Evolutionary conservation across 2,329 filamentous ascomycete species (phyloP).

Genomic region (Colletotrichum sp.): DNA sequence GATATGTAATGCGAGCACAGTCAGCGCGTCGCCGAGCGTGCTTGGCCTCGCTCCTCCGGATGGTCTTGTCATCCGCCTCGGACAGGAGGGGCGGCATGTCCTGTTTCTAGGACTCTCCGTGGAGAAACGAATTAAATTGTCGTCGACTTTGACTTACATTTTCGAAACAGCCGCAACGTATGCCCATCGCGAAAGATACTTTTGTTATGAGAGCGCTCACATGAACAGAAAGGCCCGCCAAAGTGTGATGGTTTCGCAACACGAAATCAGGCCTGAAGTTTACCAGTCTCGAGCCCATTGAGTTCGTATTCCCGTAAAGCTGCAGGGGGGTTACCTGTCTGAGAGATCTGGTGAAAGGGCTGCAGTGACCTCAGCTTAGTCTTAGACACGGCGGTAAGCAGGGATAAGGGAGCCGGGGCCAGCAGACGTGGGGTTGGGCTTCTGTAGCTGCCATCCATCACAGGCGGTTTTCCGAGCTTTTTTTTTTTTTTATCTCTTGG

Average conservation of each 20-base stretch:
- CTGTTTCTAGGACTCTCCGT: background rate
- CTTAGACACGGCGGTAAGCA: background rate
- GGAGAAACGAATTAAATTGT: background rate
- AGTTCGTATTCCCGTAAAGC: conserved; percentile 1
- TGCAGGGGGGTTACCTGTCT: conserved; percentile 8
- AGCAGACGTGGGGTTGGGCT: conserved; percentile 17
- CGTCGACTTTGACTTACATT: background rate
- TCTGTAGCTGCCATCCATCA: background rate
- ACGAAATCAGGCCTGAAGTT: background rate
- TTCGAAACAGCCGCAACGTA: background rate
- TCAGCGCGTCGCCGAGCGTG: conserved; percentile 1
- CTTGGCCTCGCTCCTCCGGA: background rate
- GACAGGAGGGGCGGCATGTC: background rate
- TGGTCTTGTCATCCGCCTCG: background rate
- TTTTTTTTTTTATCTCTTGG: background rate
- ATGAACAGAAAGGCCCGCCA: background rate
- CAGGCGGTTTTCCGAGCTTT: background rate
- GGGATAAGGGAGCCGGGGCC: background rate
- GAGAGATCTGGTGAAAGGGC: background rate
- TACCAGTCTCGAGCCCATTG: background rate
- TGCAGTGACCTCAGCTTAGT: conserved; percentile 8
- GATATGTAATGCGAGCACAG: conserved; percentile 5
- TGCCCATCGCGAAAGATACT: background rate
- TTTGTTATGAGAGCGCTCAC: background rate
- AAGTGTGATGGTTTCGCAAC: background rate